Base-by-base conservation (phyloP, 129 eudicot species). In the Chrysanthemum makinoi region DNA sequence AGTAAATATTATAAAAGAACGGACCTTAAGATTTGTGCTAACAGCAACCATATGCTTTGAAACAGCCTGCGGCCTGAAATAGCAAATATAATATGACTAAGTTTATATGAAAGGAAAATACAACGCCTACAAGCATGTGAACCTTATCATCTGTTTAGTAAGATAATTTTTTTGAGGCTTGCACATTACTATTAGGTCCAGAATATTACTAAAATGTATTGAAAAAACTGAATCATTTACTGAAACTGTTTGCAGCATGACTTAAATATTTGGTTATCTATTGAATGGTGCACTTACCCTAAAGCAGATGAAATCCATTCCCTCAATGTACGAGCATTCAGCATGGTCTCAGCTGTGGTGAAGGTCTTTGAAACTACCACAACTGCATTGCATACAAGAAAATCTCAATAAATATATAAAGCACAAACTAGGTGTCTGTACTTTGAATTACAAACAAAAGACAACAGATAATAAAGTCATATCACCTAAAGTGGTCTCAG, bases 11-110 rank as follows among this genome's bases (percentile, higher is more conserved):
- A 35, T 0, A 47, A 59, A 65, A 57, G 73, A 73, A 76, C 60
- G 19, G 74, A 89, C 99, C 87, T 77, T 84, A 12, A 90, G 97
- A 80, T 94, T 94, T 69, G 99, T 94, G 82, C 99, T 94, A 78
- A 94, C 99, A 77, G 99, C 99, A 76, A 94, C 99, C 99, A 94
- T 94, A 72, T 94, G 99, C 79, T 94, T 94, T 71, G 97, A 88
- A 68, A 94, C 99, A 16, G 99, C 99, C 48, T 86, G 80, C 17
- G 97, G 91, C 80, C 99, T 94, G 82, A 22, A 72, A 66, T 66
- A 70, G 53, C 55, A 81, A 48, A 63, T 26, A 9, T 24, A 18
- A 74, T 44, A 47, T 14, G 24, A 77, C 58, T 20, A 43, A 14
- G 13, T 52, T n/a, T 62, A 62, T 70, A 47, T 20, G 15, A 33